Percentiles rank a stretch among this genome's conserved stretches.
phyloP scores from a whole-genome alignment of 2,329 filamentous ascomycete genomes.

The Shiraia bambusicola region DNA sequence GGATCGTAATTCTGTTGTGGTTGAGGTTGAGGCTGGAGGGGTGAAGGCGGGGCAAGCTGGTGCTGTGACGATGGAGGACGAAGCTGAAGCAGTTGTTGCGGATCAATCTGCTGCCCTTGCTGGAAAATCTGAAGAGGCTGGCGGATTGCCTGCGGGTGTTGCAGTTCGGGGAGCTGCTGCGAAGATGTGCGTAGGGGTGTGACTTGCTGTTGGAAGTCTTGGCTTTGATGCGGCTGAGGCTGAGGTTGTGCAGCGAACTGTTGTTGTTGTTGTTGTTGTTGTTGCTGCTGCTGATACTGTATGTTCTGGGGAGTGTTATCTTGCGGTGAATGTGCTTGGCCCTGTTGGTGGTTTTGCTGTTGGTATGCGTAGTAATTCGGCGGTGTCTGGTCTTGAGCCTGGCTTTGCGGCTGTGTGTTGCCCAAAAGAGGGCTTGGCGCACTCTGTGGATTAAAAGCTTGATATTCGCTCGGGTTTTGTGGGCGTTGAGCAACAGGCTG shows the following conservation, averaged over 20 bases:
- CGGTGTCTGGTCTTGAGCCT: conserved; percentile 29
- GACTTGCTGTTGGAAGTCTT: conserved; percentile 33
- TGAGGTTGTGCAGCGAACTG: conserved; percentile 28
- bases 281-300: conserved; percentile 32
- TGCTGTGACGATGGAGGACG: conserved; percentile 39
- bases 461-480: conserved; percentile 30
- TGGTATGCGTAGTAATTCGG: conserved; percentile 35
- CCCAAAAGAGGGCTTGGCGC: conserved; percentile 31
- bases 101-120: conserved; percentile 30
- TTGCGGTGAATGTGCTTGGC: conserved; percentile 29
- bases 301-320: conserved; percentile 27
- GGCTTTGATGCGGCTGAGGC: conserved; percentile 34
- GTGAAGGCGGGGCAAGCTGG: conserved; percentile 39
- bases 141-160: conserved; percentile 34
- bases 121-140: conserved; percentile 34
- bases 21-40: conserved; percentile 35
- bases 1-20: conserved; percentile 38
- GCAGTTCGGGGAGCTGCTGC: conserved; percentile 36
- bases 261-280: conserved; percentile 18
- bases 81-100: conserved; percentile 34
- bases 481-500: conserved; percentile 26
- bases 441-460: conserved; percentile 36
- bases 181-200: conserved; percentile 31
- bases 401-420: conserved; percentile 34
- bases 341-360: conserved; percentile 26